Conservation (phyloP, 2,329 filamentous ascomycete genomes). For the Aurifilum marmelostoma region DNA sequence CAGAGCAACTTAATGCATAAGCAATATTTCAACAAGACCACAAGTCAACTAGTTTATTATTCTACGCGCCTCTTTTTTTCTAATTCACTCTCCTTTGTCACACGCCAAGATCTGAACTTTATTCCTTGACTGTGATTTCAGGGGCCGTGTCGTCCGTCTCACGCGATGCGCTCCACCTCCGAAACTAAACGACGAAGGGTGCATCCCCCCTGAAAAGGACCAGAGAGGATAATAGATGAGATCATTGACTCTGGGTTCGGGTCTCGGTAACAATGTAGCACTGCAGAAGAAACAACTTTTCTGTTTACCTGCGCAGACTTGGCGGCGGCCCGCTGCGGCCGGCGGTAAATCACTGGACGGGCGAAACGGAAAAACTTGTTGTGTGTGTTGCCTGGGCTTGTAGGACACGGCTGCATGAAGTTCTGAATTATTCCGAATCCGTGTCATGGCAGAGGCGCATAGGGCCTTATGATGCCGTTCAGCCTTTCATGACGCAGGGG, state of each 20-base stretch:
- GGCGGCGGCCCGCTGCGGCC: too few relatives aligned
- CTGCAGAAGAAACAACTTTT: not conserved
- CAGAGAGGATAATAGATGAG: not conserved
- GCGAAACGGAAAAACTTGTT: not conserved
- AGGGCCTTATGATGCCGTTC: not conserved
- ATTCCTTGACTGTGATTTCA: not conserved
- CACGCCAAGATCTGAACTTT: not conserved
- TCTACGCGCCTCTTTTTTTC: not conserved
- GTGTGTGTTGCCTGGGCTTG: not conserved
- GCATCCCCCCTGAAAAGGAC: not conserved
- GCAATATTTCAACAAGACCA: not conserved
- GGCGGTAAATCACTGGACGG: not conserved
- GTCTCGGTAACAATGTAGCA: not conserved
- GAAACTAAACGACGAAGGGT: not conserved
- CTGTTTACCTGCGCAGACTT: not conserved
- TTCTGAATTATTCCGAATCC: not conserved
- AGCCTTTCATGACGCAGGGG: not conserved
- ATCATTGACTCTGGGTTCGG: not conserved
- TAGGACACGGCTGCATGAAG: not conserved
- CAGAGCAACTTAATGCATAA: not conserved
- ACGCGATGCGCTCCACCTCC: not conserved
- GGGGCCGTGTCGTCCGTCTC: not conserved
- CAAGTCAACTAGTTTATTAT: not conserved
- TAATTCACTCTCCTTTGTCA: not conserved
- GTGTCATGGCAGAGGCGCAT: not conserved